A percentile compares a stretch with the other conserved stretches of the same genome.
Conservation (phyloP, 2,329 filamentous ascomycete species). For the Neofusicoccum sp. region DNA sequence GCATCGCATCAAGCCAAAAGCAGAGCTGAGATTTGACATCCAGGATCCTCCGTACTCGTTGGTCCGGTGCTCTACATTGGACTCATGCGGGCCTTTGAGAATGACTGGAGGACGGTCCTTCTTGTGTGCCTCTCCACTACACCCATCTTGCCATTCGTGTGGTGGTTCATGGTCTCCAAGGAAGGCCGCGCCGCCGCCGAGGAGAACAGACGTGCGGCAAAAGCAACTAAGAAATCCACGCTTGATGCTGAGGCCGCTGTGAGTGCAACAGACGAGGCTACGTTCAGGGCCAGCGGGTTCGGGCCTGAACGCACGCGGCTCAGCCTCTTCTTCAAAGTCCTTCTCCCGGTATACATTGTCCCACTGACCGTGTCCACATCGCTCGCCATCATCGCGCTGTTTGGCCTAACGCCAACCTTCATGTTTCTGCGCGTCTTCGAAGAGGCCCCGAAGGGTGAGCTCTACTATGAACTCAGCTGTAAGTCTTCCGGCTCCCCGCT, state of each 20-base stretch:
- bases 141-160: not conserved
- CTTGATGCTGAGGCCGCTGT: not conserved
- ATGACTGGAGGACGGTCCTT: not conserved
- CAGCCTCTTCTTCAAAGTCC: not conserved
- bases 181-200: not conserved
- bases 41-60: not conserved
- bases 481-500: not conserved
- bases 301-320: not conserved
- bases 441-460: not conserved
- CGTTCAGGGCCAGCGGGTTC: not conserved
- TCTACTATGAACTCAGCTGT: not conserved
- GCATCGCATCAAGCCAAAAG: not conserved
- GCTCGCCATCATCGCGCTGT: not conserved
- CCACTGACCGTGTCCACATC: not conserved
- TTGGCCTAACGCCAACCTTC: not conserved
- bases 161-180: not conserved
- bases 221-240: not conserved
- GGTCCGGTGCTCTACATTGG: not conserved
- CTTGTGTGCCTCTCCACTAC: not conserved
- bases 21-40: not conserved
- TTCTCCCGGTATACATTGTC: not conserved
- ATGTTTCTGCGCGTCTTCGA: constrained; percentile 1
- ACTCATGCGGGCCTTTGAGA: not conserved
- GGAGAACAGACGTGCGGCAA: not conserved
- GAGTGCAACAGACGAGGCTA: not conserved